These are phyloP conservation scores for Cryptococcus sp. DNA, from an alignment of 1,284 basidiomycete genomes.

Conservation along the genomic window DNA sequence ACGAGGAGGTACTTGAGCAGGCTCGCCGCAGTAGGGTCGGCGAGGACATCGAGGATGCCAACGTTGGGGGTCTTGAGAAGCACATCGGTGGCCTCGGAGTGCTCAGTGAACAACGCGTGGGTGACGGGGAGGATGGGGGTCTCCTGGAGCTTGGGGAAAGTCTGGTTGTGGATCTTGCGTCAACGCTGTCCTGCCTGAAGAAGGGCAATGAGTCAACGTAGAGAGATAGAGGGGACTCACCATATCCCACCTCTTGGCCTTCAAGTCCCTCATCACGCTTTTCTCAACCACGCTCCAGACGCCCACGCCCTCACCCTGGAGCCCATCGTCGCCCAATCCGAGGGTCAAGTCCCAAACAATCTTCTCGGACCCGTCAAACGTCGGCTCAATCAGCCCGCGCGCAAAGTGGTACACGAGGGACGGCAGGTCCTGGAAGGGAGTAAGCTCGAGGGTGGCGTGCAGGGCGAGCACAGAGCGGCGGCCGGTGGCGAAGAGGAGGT, in stretches of 20 bases:
- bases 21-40: conserved; percentile 55
- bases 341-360: conserved; percentile 69
- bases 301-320: conserved; percentile 57
- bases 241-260: conserved; percentile 75
- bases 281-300: conserved; percentile 82
- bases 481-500: conserved; percentile 80
- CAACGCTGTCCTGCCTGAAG: background rate
- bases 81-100: conserved; percentile 71
- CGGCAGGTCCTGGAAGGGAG: conserved; percentile 74
- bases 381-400: conserved; percentile 67
- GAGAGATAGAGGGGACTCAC: conserved; percentile 54
- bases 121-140: conserved; percentile 32
- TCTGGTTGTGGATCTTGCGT: conserved; percentile 24
- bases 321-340: conserved; percentile 52
- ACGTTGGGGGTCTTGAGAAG: conserved; percentile 64
- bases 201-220: background rate
- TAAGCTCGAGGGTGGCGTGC: conserved; percentile 71
- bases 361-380: conserved; percentile 57
- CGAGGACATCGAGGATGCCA: conserved; percentile 60
- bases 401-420: conserved; percentile 58
- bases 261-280: conserved; percentile 65
- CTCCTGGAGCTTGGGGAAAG: conserved; percentile 44
- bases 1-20: conserved; percentile 66
- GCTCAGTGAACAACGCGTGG: conserved; percentile 71
- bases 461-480: conserved; percentile 69